Base-by-base conservation (phyloP, 805 yeast species). In the Blastobotrys peoriensis region DNA sequence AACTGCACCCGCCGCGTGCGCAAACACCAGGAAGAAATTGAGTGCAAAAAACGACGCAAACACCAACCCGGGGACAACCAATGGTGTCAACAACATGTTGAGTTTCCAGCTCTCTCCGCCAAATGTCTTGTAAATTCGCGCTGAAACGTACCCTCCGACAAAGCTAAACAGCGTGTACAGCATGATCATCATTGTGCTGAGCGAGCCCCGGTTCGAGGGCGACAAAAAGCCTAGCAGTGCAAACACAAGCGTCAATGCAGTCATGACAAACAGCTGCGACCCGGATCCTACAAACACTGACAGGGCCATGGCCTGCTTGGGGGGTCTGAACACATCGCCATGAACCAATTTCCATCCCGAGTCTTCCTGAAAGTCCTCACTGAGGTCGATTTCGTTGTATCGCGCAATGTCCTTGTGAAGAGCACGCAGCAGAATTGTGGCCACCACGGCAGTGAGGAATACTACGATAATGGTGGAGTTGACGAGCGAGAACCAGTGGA, bases 321-420 rank as follows among this genome's bases (percentile, higher is more conserved):
- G 98, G 5, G 89, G 68, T 64, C 98, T 78, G 70, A 91, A 91
- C 23, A 91, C 88, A 63, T 91, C 98, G 50, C 97, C 98, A 57
- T 89, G 94, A 33, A 88, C 82, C 52, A 93, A 74, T 63, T 93
- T 93, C 98, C 98, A 93, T 33, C 98, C 98, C 60, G 88, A 76
- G 63, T 93, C 98, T 58, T 88, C 96, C 50, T 86, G 81, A 43
- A 87, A 77, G 46, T 85, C 95, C 39, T 69, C 74, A 60, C 85
- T 93, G 56, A 91, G 73, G 60, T 85, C 87, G 52, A 91, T 76
- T 61, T 86, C 95, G 61, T 91, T 91, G 67, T 93, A 93, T 57
- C 83, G 81, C 46, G 82, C 74, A 56, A 93, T 86, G 62, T 93
- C 98, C 59, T 77, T 82, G 61, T 78, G 83, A 60, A 93, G 73